phyloP scores from a whole-genome alignment of 371 early-diverging fungal genomes.

The Lichtheimia corymbifera region DNA sequence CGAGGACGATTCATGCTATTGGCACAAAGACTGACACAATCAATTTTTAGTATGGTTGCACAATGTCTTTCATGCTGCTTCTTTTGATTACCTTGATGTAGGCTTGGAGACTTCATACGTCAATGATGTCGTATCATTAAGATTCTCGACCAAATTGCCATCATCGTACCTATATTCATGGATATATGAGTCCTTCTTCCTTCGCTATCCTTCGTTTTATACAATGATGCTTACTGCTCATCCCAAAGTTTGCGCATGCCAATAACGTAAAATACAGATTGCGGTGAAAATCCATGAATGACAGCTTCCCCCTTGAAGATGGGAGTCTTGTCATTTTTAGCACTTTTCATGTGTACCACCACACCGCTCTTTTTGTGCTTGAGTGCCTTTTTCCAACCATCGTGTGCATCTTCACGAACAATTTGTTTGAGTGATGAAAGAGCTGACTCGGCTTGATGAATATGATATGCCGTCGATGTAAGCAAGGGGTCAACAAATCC shows the following conservation, averaged over 20 bases:
- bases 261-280: slow-evolving; percentile 68
- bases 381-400: slow-evolving; percentile 69
- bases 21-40: slow-evolving; percentile 6
- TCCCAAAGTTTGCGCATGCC: slow-evolving; percentile 73
- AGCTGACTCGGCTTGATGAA: slow-evolving; percentile 48
- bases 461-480: slow-evolving; percentile 39
- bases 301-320: slow-evolving; percentile 66
- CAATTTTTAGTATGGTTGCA: slow-evolving; percentile 2
- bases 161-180: slow-evolving; percentile 44
- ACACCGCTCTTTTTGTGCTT: slow-evolving; percentile 65
- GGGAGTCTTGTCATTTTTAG: slow-evolving; percentile 53
- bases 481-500: slow-evolving; percentile 34
- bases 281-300: slow-evolving; percentile 65
- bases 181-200: not conserved
- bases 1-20: slow-evolving; percentile 24
- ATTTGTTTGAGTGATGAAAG: slow-evolving; percentile 35
- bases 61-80: not conserved
- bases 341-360: slow-evolving; percentile 55
- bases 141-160: slow-evolving; percentile 54
- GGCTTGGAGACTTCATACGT: slow-evolving; percentile 57
- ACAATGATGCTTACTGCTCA: slow-evolving; percentile 32
- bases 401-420: slow-evolving; percentile 10
- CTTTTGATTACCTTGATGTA: slow-evolving; percentile 31
- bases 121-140: slow-evolving; percentile 41
- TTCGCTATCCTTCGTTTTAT: slow-evolving; percentile 20